These are phyloP conservation scores for Powellomyces hirtus DNA, from an alignment of 192 early-diverging fungal species.

Conservation along the genomic window DNA sequence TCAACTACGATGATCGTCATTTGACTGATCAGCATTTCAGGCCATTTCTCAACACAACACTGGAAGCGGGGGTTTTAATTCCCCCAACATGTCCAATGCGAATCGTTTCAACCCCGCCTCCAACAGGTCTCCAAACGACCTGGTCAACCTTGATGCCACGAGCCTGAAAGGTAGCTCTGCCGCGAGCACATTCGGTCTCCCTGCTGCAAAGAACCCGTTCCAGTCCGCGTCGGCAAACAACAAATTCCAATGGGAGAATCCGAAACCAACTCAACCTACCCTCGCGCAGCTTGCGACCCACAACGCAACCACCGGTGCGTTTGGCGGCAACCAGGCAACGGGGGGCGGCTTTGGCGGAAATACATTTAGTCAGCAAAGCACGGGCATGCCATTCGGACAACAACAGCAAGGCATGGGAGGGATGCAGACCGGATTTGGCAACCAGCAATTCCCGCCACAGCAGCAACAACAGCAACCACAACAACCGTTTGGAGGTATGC, in stretches of 20 bases:
- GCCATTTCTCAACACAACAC: slow-evolving; percentile 11
- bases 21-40: not conserved
- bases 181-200: slow-evolving; percentile 4
- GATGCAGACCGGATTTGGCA: slow-evolving; percentile 11
- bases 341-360: not conserved
- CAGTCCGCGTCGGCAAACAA: not conserved
- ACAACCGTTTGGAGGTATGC: slow-evolving; percentile 14
- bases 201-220: slow-evolving; percentile 34
- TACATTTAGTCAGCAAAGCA: not conserved
- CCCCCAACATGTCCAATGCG: no score
- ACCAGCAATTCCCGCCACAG: no score
- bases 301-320: not conserved
- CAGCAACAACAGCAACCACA: slow-evolving; percentile 11
- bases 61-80: not conserved
- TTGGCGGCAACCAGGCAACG: not conserved
- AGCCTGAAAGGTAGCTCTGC: not conserved
- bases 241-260: slow-evolving; percentile 29
- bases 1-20: not conserved
- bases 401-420: not conserved
- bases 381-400: no score
- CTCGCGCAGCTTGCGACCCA: slow-evolving; percentile 18
- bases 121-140: not conserved
- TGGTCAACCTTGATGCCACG: slow-evolving; percentile 19
- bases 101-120: no score
- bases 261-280: slow-evolving; percentile 13